Evolutionary conservation across 768 basidiomycete genomes (phyloP).

Genomic region (Pleurotus giganteus): DNA sequence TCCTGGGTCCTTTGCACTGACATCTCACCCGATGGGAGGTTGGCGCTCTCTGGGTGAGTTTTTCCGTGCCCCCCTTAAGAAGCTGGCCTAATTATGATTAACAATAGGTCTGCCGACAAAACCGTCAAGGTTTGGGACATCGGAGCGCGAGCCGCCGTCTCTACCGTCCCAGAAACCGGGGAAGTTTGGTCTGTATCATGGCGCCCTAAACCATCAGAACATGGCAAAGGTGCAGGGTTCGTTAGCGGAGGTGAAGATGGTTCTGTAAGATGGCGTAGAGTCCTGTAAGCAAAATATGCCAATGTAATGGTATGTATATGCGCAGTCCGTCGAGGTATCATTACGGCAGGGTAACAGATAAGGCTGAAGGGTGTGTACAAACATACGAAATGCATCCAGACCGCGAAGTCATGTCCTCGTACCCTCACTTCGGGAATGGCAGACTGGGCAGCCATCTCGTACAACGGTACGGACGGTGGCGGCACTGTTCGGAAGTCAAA

Average conservation of each 20-base stretch:
- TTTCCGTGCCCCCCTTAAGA: not conserved
- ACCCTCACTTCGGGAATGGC: constrained; percentile 2
- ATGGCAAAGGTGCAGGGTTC: constrained; percentile 61
- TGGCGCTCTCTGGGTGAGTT: constrained; percentile 77
- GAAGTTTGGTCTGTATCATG: constrained; percentile 87
- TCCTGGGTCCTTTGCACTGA: constrained; percentile 89
- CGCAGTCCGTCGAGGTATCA: not conserved
- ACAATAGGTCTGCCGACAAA: constrained; percentile 74
- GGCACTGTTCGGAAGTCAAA: not conserved
- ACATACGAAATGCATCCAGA: not conserved
- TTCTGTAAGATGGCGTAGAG: constrained; percentile 72
- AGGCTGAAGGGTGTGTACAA: not conserved
- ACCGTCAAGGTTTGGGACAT: constrained; percentile 89
- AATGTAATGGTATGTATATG: not conserved
- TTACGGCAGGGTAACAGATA: not conserved
- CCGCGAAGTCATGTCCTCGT: not conserved
- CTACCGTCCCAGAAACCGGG: constrained; percentile 72
- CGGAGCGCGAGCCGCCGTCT: constrained; percentile 67
- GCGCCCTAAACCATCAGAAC: constrained; percentile 60
- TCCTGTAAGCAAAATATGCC: not conserved
- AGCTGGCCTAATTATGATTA: constrained; percentile 4
- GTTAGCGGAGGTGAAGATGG: constrained; percentile 79
- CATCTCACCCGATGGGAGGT: constrained; percentile 76
- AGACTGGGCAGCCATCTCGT: constrained; percentile 3
- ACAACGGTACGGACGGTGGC: not conserved